Evolutionary conservation across 257 asterid genomes (phyloP), one percentile per base, ranked within the genome.

Genomic region (Primulina tabacum): DNA sequence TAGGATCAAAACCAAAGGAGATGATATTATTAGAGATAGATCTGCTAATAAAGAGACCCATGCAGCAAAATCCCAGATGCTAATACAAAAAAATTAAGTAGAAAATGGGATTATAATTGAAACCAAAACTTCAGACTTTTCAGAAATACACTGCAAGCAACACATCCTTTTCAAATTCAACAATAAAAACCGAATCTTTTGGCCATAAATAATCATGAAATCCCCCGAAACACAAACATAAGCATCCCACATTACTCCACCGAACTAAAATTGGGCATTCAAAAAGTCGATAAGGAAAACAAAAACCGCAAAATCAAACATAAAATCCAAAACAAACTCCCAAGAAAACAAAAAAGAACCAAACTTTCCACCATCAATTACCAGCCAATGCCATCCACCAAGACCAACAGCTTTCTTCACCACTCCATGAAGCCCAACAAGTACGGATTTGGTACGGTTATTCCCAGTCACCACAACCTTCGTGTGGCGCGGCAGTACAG

Each of bases 381-480:
- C 94, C 94, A 92, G 98, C 98, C 98, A 92, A 76, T 92, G 96
- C 94, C 94, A 92, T 57, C 98, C 96, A 35, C 98, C 97, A 65
- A 92, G 96, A 12, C 97, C 97, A 60, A 92, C 97, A 58, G 96
- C 97, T 55, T 92, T 92, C 85, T 89, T 91, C 56, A 91, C 97
- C 37, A 91, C 97, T 63, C 97, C 97, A 11, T 84, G 90, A 58
- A 91, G 93, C 1, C 97, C 97, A 63, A 92, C 97, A 69, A 89
- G 84, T 26, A 92, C 98, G 10, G 96, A 89, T 80, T 92, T 92
- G 0, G 98, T 92, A 56, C 98, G 86, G 80, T 92, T 92, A 60
- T 92, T 92, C 10, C 98, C 98, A 7, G 98, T 92, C 40, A 92
- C 98, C n/a, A 92, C 90, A 4, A 92, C 98, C 80, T 92, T 92